Conservation (phyloP, 2,329 filamentous ascomycete species). For the Coniochaeta sp. region DNA sequence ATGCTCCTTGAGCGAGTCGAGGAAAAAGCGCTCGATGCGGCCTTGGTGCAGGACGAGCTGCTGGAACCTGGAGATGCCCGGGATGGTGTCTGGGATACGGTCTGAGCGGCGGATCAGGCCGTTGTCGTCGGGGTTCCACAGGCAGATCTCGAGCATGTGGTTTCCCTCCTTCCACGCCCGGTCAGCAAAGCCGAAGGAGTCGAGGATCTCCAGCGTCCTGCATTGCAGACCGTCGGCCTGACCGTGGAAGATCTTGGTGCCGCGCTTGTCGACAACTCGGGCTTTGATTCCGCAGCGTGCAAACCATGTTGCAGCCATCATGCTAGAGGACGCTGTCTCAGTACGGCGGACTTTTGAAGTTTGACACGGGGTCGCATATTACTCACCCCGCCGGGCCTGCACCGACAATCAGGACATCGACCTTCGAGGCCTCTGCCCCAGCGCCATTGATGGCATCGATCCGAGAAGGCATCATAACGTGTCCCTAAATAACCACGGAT, state of each 20-base stretch:
- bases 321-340: constrained; percentile 10
- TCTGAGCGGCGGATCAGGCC: constrained; percentile 51
- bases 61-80: constrained; percentile 54
- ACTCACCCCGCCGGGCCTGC: constrained; percentile 21
- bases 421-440: background rate
- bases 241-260: constrained; percentile 27
- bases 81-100: constrained; percentile 55
- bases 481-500: too few species aligned
- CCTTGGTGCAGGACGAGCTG: constrained; percentile 66
- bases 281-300: constrained; percentile 30
- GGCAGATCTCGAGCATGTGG: constrained; percentile 58
- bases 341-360: background rate
- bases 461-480: too few species aligned
- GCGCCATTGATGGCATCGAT: too few species aligned
- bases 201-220: constrained; percentile 66
- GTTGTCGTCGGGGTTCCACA: constrained; percentile 56
- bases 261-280: constrained; percentile 39
- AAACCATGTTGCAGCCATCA: constrained; percentile 37
- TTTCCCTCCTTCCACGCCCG: constrained; percentile 59
- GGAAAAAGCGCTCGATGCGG: constrained; percentile 59
- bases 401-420: constrained; percentile 16
- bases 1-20: constrained; percentile 15
- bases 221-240: constrained; percentile 47
- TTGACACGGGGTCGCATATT: constrained; percentile 5
- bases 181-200: constrained; percentile 62